Conservation (phyloP, 257 asterid genomes). For the Cruciata laevipes region DNA sequence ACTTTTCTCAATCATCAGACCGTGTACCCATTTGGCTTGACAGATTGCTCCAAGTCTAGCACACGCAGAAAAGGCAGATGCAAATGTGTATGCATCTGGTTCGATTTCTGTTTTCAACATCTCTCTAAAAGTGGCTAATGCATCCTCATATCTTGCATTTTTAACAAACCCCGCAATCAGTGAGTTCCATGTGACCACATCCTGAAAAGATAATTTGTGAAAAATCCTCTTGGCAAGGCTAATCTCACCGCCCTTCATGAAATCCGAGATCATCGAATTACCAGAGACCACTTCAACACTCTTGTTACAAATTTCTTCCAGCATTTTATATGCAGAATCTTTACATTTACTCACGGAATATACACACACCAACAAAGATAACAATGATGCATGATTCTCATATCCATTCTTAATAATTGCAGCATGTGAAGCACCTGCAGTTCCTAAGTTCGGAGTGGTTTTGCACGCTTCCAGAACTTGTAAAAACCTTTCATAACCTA, state of each 20-base stretch:
- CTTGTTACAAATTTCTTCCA: slow-evolving; percentile 24
- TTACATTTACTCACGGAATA: slow-evolving; percentile 39
- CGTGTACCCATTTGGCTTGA: slow-evolving; percentile 69
- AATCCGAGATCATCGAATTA: slow-evolving; percentile 47
- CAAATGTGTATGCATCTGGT: slow-evolving; percentile 64
- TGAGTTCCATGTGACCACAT: slow-evolving; percentile 78
- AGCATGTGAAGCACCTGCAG: slow-evolving; percentile 38
- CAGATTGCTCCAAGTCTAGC: slow-evolving; percentile 62
- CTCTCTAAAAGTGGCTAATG: slow-evolving; percentile 43
- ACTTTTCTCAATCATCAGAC: slow-evolving; percentile 45
- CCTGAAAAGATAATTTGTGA: slow-evolving; percentile 35
- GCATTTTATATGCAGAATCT: slow-evolving; percentile 40
- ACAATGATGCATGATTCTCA: slow-evolving; percentile 29
- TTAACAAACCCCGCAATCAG: slow-evolving; percentile 59
- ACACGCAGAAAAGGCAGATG: slow-evolving; percentile 60
- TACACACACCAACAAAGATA: slow-evolving; percentile 36
- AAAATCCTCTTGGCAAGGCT: slow-evolving; percentile 51
- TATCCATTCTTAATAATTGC: slow-evolving; percentile 50
- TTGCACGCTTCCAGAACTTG: slow-evolving; percentile 52
- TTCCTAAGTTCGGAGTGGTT: slow-evolving; percentile 25
- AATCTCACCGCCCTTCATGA: slow-evolving; percentile 48
- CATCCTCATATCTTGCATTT: slow-evolving; percentile 41
- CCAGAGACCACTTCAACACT: slow-evolving; percentile 32
- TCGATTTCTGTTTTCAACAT: slow-evolving; percentile 42
- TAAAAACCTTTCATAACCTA: slow-evolving; percentile 42